Evolutionary conservation across 2,329 filamentous ascomycete species (phyloP), one percentile per base, ranked within the genome.

Genomic region (Zasmidium cellare): DNA sequence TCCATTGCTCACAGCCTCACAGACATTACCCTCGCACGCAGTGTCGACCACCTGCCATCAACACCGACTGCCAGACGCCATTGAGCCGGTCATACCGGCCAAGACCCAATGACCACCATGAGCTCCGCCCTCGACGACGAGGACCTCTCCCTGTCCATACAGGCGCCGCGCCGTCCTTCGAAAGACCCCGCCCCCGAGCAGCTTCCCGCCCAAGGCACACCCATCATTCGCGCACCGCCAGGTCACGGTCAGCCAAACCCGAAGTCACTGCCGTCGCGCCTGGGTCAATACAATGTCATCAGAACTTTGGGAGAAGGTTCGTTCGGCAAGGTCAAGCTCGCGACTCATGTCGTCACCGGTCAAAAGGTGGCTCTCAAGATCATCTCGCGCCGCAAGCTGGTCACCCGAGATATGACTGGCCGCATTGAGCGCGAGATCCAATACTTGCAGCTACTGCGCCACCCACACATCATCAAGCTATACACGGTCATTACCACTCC

Each of bases 391-490:
- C 94, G 94, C 80, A 96, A 97, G 80, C 84, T 99, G 71, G 91
- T 97, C 68, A 97, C 92, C 67, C 84, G 93, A 71, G 94, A 99
- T 76, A 97, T 99, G 94, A 92, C 96, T 53, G 94, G 94, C 60
- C 86, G 94, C 60, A 96, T 99, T 63, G 94, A 99, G 80, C 86
- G 94, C 67, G 94, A 99, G 80, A 99, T 99, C 68, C 92, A 97
- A 75, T 99, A 99, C 73, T 84, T 99, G 63, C 94, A 99, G 78
- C 80, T 99, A 60, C 82, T 99, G 60, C 87, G 94, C 60, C 94
- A 99, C 75, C 94, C 94, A 44, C 94, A 99, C 77, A 99, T 99
- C 74, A 99, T 99, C 81, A 99, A 99, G 78, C 84, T 99, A 86
- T 97, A 81, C 71, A 97, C 94, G 25, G 94, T 99, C 64, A 97